Evolutionary conservation across 2,329 filamentous ascomycete genomes (phyloP).

Genomic region (Botrytis pseudocinerea): DNA sequence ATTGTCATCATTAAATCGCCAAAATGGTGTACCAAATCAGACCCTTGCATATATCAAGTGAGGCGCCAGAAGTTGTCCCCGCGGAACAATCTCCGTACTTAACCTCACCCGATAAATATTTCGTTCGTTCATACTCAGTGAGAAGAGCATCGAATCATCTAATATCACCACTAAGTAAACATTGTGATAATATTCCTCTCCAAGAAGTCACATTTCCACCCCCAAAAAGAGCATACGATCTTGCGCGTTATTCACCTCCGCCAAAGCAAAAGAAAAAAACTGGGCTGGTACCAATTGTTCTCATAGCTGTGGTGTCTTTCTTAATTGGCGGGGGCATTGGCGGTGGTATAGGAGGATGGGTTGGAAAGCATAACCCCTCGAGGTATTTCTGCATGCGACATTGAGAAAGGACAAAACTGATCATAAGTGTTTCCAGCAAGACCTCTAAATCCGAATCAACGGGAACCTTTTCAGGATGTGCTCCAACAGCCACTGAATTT

Average conservation of each 20-base stretch:
- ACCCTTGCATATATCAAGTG: conserved; percentile 20
- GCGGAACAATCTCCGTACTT: conserved; percentile 18
- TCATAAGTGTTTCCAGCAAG: neutral
- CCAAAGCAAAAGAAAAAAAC: conserved; percentile 18
- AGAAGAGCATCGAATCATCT: conserved; percentile 6
- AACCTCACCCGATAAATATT: conserved; percentile 23
- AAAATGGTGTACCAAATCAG: conserved; percentile 11
- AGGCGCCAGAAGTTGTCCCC: conserved; percentile 21
- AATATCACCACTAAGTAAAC: conserved; percentile 2
- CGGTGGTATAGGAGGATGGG: conserved; percentile 26
- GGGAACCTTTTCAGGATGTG: conserved; percentile 19
- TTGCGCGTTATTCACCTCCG: neutral
- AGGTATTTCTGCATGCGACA: neutral
- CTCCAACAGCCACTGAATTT: conserved; percentile 22
- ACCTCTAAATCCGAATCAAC: conserved; percentile 11
- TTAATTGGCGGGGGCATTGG: conserved; percentile 29
- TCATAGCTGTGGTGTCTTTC: conserved; percentile 26
- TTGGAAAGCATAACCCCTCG: conserved; percentile 3
- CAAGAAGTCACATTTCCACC: conserved; percentile 11
- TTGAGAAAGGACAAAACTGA: neutral
- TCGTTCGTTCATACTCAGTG: conserved; percentile 21
- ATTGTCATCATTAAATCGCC: conserved; percentile 2
- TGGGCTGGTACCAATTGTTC: conserved; percentile 23
- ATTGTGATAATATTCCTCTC: neutral
- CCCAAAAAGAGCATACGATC: conserved; percentile 19